phyloP scores from a whole-genome alignment of 202 grass and related monocot genomes.

The Eragrostis tef region DNA sequence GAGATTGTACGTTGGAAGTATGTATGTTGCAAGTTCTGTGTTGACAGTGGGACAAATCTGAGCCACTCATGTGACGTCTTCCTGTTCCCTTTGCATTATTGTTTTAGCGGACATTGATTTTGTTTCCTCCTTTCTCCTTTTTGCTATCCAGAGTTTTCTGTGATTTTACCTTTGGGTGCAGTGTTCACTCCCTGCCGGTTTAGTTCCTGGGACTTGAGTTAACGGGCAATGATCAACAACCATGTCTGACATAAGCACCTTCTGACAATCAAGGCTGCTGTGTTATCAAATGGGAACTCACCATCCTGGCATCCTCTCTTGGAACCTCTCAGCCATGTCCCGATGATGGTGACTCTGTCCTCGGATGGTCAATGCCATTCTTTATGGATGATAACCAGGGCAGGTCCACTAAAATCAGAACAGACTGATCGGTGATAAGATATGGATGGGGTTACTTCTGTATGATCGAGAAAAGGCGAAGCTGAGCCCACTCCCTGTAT shows the following conservation, averaged over 20 bases:
- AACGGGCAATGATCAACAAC: no score
- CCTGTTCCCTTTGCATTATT: neutral
- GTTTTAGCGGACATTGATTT: neutral
- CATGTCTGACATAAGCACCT: constrained; percentile 10
- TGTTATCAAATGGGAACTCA: neutral
- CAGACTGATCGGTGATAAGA: neutral
- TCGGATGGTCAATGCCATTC: constrained; percentile 4
- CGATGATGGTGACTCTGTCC: neutral
- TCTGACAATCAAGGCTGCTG: constrained; percentile 11
- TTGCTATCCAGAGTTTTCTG: neutral
- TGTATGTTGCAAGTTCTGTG: neutral
- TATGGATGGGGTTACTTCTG: neutral
- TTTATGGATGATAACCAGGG: constrained; percentile 28
- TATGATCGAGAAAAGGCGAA: constrained; percentile 24
- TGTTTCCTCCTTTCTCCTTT: neutral
- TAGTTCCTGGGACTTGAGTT: no score
- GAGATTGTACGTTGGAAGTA: constrained; percentile 1
- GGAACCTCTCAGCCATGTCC: neutral
- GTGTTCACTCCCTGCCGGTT: no score
- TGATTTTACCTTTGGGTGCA: neutral
- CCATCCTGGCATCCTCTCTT: neutral
- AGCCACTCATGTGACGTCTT: constrained; percentile 15
- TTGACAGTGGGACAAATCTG: constrained; percentile 14
- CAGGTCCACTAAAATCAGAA: neutral
- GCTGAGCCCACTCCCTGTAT: constrained; percentile 1